Percentiles rank a stretch among this genome's conserved stretches.
Evolutionary conservation across 2,329 filamentous ascomycete genomes (phyloP).

Genomic region (Aureobasidium mangrovei): DNA sequence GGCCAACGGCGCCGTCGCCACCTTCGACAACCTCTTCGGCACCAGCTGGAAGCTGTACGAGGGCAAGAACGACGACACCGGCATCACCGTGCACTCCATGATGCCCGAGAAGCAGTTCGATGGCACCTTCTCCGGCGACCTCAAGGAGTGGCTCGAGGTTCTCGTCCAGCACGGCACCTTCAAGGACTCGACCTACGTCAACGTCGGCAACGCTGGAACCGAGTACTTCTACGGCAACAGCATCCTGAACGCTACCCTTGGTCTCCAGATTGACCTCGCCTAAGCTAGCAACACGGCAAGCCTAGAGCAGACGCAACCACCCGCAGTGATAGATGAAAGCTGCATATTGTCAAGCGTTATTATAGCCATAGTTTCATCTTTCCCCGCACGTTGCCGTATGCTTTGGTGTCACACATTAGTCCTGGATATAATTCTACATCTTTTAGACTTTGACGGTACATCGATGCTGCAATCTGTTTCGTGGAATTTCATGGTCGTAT

Average conservation of each 20-base stretch:
- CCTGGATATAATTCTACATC: too few relatives aligned
- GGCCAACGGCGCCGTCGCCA: slow-evolving; percentile 28
- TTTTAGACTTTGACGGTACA: background rate
- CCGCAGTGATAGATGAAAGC: too few relatives aligned
- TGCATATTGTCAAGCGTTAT: too few relatives aligned
- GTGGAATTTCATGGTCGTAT: background rate
- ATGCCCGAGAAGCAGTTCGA: slow-evolving; percentile 32
- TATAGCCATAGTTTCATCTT: too few relatives aligned
- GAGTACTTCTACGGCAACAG: slow-evolving; percentile 11
- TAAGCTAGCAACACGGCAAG: background rate
- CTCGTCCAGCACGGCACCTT: slow-evolving; percentile 32
- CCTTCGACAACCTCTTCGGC: slow-evolving; percentile 29
- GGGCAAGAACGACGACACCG: slow-evolving; percentile 34
- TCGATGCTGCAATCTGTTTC: background rate
- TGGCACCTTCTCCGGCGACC: slow-evolving; percentile 32
- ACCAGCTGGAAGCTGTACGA: slow-evolving; percentile 37
- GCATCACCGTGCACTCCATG: slow-evolving; percentile 35
- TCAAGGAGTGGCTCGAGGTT: slow-evolving; percentile 35
- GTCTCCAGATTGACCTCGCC: slow-evolving; percentile 1
- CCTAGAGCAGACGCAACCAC: too few relatives aligned
- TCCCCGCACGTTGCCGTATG: too few relatives aligned
- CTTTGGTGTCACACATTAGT: too few relatives aligned
- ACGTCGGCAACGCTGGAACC: slow-evolving; percentile 35
- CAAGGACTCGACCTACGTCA: slow-evolving; percentile 31
- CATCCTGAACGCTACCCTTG: slow-evolving; percentile 8